Conservation (phyloP, 2,329 filamentous ascomycete genomes). For the Xylaria sp. region DNA sequence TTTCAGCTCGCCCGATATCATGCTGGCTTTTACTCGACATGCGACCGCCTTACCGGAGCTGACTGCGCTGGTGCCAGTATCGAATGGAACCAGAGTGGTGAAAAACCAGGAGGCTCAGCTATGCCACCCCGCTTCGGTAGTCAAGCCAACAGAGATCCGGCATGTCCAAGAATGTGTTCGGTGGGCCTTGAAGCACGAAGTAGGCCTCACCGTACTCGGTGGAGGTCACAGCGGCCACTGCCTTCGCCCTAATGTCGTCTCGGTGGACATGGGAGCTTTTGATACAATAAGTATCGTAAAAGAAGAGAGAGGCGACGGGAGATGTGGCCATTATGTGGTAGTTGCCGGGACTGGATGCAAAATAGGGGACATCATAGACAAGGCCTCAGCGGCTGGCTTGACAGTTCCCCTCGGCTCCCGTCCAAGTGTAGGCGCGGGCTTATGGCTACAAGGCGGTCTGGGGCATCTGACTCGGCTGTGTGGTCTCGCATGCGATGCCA, state of each 20-base stretch:
- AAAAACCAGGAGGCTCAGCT: conserved; percentile 49
- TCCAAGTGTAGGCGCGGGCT: conserved; percentile 57
- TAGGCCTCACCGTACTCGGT: conserved; percentile 47
- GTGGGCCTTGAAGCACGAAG: conserved; percentile 47
- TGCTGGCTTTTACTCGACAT: conserved; percentile 46
- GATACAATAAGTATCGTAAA: conserved; percentile 40
- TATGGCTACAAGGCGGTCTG: conserved; percentile 62
- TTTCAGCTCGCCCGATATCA: conserved; percentile 46
- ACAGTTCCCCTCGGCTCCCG: conserved; percentile 56
- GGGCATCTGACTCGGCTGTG: conserved; percentile 51
- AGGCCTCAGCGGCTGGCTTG: conserved; percentile 42
- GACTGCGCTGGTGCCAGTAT: conserved; percentile 36
- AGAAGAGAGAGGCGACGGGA: too few relatives aligned
- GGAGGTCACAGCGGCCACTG: conserved; percentile 59
- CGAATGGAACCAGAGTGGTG: conserved; percentile 29
- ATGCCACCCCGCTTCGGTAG: conserved; percentile 39
- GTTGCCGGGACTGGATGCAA: conserved; percentile 53
- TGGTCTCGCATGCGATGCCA: conserved; percentile 54
- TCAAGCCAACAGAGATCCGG: conserved; percentile 41
- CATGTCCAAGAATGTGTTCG: conserved; percentile 51
- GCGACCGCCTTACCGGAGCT: conserved; percentile 42
- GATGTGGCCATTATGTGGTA: too few relatives aligned
- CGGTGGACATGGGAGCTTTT: conserved; percentile 56
- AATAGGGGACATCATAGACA: conserved; percentile 47
- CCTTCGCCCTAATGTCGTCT: conserved; percentile 45